phyloP scores from a whole-genome alignment of 495 filamentous ascomycete genomes.

The Glutinoglossum americanum region DNA sequence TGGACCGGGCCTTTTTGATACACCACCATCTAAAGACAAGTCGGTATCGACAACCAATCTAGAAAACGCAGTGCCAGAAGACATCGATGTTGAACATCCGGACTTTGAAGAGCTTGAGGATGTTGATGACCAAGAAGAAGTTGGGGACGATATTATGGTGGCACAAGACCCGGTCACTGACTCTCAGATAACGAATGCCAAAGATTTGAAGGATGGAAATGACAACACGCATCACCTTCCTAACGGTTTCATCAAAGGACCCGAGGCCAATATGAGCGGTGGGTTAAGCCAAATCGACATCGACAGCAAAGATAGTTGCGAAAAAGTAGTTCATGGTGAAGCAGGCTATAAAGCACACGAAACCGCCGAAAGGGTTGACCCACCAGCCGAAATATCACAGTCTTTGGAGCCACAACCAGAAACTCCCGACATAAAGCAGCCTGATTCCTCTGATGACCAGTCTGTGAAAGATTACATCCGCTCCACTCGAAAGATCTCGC shows the following conservation, averaged over 20 bases:
- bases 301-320: neutral
- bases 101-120: neutral
- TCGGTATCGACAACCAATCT: neutral
- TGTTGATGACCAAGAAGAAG: neutral
- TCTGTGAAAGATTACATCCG: conserved; percentile 27
- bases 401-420: neutral
- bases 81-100: conserved; percentile 1
- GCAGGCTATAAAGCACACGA: conserved; percentile 5
- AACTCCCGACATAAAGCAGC: conserved; percentile 8
- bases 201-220: neutral
- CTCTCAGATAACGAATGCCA: neutral
- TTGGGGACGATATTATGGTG: neutral
- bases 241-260: neutral
- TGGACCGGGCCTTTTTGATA: neutral
- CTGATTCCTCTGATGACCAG: neutral
- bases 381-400: neutral
- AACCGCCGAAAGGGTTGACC: neutral
- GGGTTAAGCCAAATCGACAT: neutral
- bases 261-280: neutral
- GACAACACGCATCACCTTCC: neutral
- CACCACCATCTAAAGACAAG: neutral
- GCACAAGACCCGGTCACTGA: neutral
- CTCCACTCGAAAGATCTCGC: conserved; percentile 28
- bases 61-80: neutral
- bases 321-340: conserved; percentile 13